A percentile compares a stretch with the other conserved stretches of the same genome.
Evolutionary conservation across 257 asterid species (phyloP).

Genomic region (Solanum chmielewskii): DNA sequence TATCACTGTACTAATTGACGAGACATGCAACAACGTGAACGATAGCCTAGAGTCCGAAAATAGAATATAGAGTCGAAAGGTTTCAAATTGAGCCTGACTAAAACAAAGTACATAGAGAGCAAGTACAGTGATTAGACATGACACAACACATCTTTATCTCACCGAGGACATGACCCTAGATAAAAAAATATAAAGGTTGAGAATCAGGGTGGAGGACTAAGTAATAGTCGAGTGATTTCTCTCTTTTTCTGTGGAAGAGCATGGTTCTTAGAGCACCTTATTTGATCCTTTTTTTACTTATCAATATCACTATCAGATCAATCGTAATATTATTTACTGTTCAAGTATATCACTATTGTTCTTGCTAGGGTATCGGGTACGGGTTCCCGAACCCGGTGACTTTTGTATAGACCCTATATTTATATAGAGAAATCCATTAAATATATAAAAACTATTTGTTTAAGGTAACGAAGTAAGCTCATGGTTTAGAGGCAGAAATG

Average conservation of each 20-base stretch:
- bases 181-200: not conserved
- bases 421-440: too few species aligned
- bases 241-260: not conserved
- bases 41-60: too few species aligned
- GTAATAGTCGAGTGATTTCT: not conserved
- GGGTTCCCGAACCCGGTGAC: not conserved
- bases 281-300: not conserved
- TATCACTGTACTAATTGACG: too few species aligned
- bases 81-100: too few species aligned
- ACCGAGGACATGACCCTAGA: not conserved
- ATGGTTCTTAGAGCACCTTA: not conserved
- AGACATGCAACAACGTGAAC: too few species aligned
- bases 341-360: not conserved
- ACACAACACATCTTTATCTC: not conserved
- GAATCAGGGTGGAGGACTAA: not conserved
- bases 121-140: not conserved
- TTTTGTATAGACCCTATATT: not conserved
- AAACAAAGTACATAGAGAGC: too few species aligned
- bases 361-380: not conserved
- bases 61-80: too few species aligned
- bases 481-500: too few species aligned
- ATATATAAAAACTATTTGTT: too few species aligned
- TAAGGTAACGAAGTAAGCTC: too few species aligned
- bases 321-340: too few species aligned
- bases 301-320: not conserved